Base-by-base conservation (phyloP, 2,329 filamentous ascomycete genomes). In the Paracamarosporium sp. region DNA sequence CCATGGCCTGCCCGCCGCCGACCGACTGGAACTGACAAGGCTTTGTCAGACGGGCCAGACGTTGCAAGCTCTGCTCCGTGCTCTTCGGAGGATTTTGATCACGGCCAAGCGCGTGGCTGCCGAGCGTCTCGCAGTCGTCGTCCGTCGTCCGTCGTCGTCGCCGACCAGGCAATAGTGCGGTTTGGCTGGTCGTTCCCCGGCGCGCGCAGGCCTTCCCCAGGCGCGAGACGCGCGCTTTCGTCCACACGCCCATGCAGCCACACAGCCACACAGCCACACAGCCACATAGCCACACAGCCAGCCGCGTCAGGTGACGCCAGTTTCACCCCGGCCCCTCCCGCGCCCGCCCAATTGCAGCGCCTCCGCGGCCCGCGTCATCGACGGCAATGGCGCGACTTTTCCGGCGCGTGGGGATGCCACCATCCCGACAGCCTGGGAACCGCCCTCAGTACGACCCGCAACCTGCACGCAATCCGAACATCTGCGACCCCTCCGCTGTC, bases 151-250 rank as follows among this genome's bases (percentile, higher is more conserved):
- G 15, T n/a, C 53, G 41, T 60, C 44, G 31, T 69, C 64, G 68
- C 60, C 68, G 67, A 69, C 68, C 64, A 63, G 54, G 57, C 60
- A 61, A 59, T 64, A 60, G n/a, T n/a, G n/a, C n/a, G n/a, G n/a
- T n/a, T n/a, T n/a, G n/a, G n/a, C n/a, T n/a, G n/a, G n/a, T n/a
- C n/a, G n/a, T n/a, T n/a, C n/a, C n/a, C n/a, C n/a, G n/a, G n/a
- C n/a, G n/a, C n/a, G n/a, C n/a, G n/a, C n/a, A n/a, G n/a, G n/a
- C n/a, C n/a, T n/a, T n/a, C 12, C 33, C 12, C 35, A 38, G 47
- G 41, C 24, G 31, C 58, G 57, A 60, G 56, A 63, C 57, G 50
- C 55, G 46, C 51, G 35, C 35, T 33, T 35, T n/a, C 47, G 17
- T 53, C 30, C 50, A 56, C 61, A 64, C 61, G 53, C 59, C 61